phyloP scores from a whole-genome alignment of 176 grass and related monocot species.

The Panicum miliaceum region DNA sequence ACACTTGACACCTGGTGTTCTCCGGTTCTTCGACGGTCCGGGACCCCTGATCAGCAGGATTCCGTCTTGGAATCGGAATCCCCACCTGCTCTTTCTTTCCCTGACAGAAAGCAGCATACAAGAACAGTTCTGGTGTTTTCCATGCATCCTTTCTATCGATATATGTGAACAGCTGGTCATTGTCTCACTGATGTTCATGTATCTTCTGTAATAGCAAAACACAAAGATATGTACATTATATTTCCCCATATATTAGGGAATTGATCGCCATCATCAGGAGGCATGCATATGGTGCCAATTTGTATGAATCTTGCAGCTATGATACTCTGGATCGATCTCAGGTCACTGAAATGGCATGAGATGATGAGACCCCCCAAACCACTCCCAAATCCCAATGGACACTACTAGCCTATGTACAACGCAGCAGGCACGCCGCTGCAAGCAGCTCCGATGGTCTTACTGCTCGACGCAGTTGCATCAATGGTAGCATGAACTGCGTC shows the following conservation, averaged over 20 bases:
- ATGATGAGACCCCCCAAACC: background rate
- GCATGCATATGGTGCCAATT: slow-evolving; percentile 11
- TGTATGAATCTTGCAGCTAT: slow-evolving; percentile 18
- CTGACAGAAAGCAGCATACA: background rate
- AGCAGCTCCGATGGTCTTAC: slow-evolving; percentile 8
- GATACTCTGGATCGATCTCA: background rate
- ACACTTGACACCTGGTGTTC: background rate
- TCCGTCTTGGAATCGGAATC: background rate
- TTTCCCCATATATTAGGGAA: background rate
- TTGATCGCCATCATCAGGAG: slow-evolving; percentile 35
- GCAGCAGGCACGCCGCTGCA: background rate
- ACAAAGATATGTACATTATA: background rate
- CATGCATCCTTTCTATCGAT: background rate
- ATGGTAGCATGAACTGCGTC: background rate
- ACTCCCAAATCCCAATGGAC: slow-evolving; percentile 21
- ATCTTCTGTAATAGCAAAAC: background rate
- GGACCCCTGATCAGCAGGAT: background rate
- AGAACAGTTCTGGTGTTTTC: background rate
- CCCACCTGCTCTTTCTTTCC: background rate
- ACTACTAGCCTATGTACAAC: slow-evolving; percentile 37
- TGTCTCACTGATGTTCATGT: background rate
- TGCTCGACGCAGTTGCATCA: background rate
- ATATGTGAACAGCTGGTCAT: background rate
- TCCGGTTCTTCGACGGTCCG: background rate
- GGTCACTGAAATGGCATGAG: background rate